Evolutionary conservation across 2,329 filamentous ascomycete genomes (phyloP).

Genomic region (Penicillium rolfsii): DNA sequence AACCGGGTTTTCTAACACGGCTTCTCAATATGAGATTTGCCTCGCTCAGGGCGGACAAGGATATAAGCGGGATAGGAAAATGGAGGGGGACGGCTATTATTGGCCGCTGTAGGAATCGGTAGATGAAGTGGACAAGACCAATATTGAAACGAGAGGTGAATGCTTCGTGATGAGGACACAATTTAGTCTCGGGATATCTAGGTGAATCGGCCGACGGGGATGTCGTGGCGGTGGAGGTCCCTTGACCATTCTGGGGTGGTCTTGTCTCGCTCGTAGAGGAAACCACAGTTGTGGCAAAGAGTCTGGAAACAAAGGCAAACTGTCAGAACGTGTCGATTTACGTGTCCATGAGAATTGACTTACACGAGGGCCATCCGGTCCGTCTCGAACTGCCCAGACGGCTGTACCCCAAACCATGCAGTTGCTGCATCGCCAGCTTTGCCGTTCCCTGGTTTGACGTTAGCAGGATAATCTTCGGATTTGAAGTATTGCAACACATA

Average conservation of each 20-base stretch:
- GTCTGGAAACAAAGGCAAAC: conserved; percentile 56
- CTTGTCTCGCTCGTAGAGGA: conserved; percentile 84
- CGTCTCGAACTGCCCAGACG: conserved; percentile 94
- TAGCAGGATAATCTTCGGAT: conserved; percentile 14
- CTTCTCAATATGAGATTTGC: neutral
- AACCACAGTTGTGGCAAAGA: conserved; percentile 90
- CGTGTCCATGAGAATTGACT: conserved; percentile 41
- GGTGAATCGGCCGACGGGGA: conserved; percentile 42
- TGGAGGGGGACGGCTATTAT: conserved; percentile 11
- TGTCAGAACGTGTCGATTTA: conserved; percentile 23
- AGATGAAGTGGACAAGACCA: neutral
- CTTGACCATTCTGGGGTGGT: conserved; percentile 77
- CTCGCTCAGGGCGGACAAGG: neutral
- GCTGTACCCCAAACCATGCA: conserved; percentile 86
- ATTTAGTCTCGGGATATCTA: conserved; percentile 11
- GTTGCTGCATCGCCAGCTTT: conserved; percentile 84
- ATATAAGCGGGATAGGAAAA: conserved; percentile 11
- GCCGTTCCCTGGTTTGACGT: conserved; percentile 62
- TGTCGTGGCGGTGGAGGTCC: conserved; percentile 62
- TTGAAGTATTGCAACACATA: conserved; percentile 26
- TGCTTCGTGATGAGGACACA: conserved; percentile 7
- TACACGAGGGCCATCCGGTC: conserved; percentile 80
- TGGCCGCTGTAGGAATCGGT: neutral
- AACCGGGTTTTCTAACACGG: neutral
- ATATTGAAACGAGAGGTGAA: neutral